Percentiles rank a stretch among this genome's conserved stretches.
Conservation (phyloP, 2,329 filamentous ascomycete genomes). For the Mycosphaerella sp. region DNA sequence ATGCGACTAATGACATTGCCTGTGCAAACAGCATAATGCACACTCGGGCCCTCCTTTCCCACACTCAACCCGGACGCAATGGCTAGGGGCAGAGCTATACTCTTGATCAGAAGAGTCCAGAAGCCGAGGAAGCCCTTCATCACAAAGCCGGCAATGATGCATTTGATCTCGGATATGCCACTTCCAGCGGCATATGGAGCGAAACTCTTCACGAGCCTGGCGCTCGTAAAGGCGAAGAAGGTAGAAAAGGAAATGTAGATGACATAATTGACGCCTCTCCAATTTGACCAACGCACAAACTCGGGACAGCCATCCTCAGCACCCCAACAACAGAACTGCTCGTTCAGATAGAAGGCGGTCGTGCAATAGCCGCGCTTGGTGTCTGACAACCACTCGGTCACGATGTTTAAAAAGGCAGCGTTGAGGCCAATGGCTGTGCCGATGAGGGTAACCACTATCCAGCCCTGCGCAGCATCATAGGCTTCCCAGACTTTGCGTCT, state of each 20-base stretch:
- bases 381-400: slow-evolving; percentile 94
- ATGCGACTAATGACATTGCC: slow-evolving; percentile 92
- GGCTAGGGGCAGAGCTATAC: slow-evolving; percentile 78
- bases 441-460: slow-evolving; percentile 94
- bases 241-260: slow-evolving; percentile 76
- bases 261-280: slow-evolving; percentile 73
- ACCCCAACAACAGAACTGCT: slow-evolving; percentile 97
- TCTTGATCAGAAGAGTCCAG: slow-evolving; percentile 92
- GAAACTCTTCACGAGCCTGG: slow-evolving; percentile 79
- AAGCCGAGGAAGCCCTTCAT: slow-evolving; percentile 97
- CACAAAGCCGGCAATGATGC: slow-evolving; percentile 96
- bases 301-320: slow-evolving; percentile 81
- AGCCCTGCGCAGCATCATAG: slow-evolving; percentile 94
- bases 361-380: slow-evolving; percentile 94
- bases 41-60: slow-evolving; percentile 94
- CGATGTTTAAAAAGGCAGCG: slow-evolving; percentile 86
- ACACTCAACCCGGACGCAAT: slow-evolving; percentile 93
- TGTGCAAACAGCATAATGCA: slow-evolving; percentile 98
- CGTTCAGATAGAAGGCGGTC: slow-evolving; percentile 93
- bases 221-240: slow-evolving; percentile 74
- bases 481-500: slow-evolving; percentile 72
- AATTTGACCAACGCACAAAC: slow-evolving; percentile 83
- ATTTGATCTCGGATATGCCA: slow-evolving; percentile 98
- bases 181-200: slow-evolving; percentile 95
- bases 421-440: slow-evolving; percentile 89